These are phyloP conservation scores for Marvania coccoides DNA, from an alignment of 139 green algal genomes.

Conservation along the genomic window DNA sequence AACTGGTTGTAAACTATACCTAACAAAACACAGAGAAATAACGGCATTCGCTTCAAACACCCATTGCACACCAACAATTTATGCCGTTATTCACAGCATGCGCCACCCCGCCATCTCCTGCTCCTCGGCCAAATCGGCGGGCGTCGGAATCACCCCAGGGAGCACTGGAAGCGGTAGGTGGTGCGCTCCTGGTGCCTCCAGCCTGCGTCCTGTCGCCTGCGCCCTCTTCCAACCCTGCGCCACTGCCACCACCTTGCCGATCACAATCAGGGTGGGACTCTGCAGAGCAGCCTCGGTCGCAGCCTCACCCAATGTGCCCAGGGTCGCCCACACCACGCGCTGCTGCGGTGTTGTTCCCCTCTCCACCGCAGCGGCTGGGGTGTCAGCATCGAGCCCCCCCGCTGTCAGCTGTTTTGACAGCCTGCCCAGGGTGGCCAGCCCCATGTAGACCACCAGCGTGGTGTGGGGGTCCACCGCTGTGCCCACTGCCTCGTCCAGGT, in stretches of 20 bases:
- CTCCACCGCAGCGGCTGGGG: constrained; percentile 92
- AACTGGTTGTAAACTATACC: no score
- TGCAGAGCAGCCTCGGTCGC: constrained; percentile 50
- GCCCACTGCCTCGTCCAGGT: constrained; percentile 48
- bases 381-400: constrained; percentile 44
- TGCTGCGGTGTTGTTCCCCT: constrained; percentile 82
- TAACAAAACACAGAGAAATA: no score
- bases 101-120: neutral
- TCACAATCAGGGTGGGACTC: constrained; percentile 91
- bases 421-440: constrained; percentile 75
- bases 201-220: neutral
- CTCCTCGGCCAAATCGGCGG: neutral
- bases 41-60: no score
- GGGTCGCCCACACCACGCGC: constrained; percentile 63
- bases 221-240: constrained; percentile 43
- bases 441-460: constrained; percentile 99
- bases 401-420: constrained; percentile 57
- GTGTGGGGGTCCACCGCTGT: constrained; percentile 71
- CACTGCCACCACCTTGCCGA: constrained; percentile 76
- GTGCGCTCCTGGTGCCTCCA: neutral
- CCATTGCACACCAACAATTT: no score
- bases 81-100: neutral
- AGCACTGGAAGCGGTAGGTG: neutral
- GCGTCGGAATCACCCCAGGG: neutral
- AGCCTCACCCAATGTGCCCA: constrained; percentile 38